Percentiles rank a stretch among this genome's conserved stretches.
Conservation (phyloP, 1,284 basidiomycete species). For the Phellopilus nigrolimitatus region DNA sequence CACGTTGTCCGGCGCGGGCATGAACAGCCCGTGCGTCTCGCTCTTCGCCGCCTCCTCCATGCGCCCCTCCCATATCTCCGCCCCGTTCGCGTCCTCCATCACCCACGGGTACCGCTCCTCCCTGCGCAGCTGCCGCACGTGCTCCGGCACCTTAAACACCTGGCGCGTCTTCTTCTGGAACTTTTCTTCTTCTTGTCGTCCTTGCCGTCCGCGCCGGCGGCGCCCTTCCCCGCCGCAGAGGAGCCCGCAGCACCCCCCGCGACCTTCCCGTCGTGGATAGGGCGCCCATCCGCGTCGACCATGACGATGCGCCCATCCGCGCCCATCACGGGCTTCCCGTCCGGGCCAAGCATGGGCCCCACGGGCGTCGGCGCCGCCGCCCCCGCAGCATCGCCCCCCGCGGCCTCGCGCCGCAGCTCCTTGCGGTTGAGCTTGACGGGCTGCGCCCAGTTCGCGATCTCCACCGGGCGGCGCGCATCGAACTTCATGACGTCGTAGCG, state of each 20-base stretch:
- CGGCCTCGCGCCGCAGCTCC: slow-evolving; percentile 56
- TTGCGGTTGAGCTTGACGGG: slow-evolving; percentile 86
- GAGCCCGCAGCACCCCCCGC: background rate
- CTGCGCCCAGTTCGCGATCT: slow-evolving; percentile 56
- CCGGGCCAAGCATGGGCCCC: slow-evolving; percentile 65
- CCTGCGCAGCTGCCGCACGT: slow-evolving; percentile 60
- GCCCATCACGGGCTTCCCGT: slow-evolving; percentile 76
- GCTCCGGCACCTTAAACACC: slow-evolving; percentile 70
- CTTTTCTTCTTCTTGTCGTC: slow-evolving; percentile 62
- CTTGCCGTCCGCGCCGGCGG: slow-evolving; percentile 37
- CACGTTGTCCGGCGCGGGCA: slow-evolving; percentile 67
- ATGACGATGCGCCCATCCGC: slow-evolving; percentile 70
- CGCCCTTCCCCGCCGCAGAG: slow-evolving; percentile 32
- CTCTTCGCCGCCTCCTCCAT: slow-evolving; percentile 71
- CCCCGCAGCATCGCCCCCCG: slow-evolving; percentile 22
- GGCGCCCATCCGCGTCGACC: slow-evolving; percentile 71
- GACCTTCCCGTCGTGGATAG: slow-evolving; percentile 48
- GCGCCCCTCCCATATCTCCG: slow-evolving; percentile 74
- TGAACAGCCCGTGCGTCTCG: slow-evolving; percentile 41
- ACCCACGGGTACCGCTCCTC: slow-evolving; percentile 90
- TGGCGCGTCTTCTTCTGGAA: slow-evolving; percentile 85
- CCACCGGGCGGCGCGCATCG: slow-evolving; percentile 63
- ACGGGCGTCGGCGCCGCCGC: slow-evolving; percentile 45
- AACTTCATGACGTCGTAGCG: slow-evolving; percentile 85
- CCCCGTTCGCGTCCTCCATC: slow-evolving; percentile 67